Conservation (phyloP, 352 stramenopile species). For the Phytophthora boehmeriae region DNA sequence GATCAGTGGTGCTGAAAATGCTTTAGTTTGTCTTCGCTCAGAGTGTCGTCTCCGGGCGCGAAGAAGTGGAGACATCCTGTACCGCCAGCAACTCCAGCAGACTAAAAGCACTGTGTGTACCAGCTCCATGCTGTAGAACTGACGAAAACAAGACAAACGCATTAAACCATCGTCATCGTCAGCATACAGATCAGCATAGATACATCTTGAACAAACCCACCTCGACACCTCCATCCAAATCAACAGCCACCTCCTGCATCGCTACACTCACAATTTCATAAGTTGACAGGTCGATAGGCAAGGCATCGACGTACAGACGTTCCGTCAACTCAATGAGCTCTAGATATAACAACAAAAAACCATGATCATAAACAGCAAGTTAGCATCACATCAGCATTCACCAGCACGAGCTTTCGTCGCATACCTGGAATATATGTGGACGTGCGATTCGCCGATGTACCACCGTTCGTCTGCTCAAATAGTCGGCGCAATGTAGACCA, state of each 20-base stretch:
- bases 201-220: conserved; percentile 24
- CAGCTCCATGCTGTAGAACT: conserved; percentile 58
- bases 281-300: conserved; percentile 56
- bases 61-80: conserved; percentile 41
- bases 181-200: not conserved
- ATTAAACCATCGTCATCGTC: no score
- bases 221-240: conserved; percentile 49
- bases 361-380: conserved; percentile 2
- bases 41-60: conserved; percentile 47
- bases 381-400: conserved; percentile 6
- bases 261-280: conserved; percentile 58
- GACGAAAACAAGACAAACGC: not conserved
- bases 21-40: conserved; percentile 23
- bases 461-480: conserved; percentile 38
- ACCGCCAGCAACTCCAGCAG: conserved; percentile 52
- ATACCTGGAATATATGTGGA: conserved; percentile 37
- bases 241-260: conserved; percentile 53
- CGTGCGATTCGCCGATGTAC: conserved; percentile 12
- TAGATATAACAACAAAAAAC: conserved; percentile 13
- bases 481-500: conserved; percentile 53
- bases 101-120: conserved; percentile 49
- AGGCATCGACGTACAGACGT: conserved; percentile 53
- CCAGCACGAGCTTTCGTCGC: not conserved
- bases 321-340: conserved; percentile 65
- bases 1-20: conserved; percentile 2